phyloP scores from a whole-genome alignment of 371 early-diverging fungal species.

The Zancudomyces culisetae region DNA sequence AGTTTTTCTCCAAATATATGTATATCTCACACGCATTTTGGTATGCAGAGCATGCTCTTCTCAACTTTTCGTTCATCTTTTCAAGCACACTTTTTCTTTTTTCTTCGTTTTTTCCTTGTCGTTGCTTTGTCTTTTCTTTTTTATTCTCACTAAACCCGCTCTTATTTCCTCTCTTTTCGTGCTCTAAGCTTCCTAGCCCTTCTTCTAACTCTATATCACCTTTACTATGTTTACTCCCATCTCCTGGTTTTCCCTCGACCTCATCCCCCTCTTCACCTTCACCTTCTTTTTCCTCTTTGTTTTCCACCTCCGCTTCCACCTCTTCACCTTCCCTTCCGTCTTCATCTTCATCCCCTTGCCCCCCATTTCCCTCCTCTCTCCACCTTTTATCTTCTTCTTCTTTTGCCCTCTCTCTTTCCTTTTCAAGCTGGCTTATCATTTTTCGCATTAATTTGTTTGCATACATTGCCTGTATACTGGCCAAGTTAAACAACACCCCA shows the following conservation, averaged over 20 bases:
- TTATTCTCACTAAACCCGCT: neutral
- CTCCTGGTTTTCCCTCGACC: neutral
- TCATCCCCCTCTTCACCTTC: too few species aligned
- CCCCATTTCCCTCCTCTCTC: neutral
- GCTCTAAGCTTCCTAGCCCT: neutral
- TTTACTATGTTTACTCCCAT: too few species aligned
- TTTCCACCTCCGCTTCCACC: neutral
- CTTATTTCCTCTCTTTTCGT: neutral
- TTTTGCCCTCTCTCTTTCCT: neutral
- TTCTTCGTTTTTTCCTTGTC: too few species aligned
- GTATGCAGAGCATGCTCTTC: neutral
- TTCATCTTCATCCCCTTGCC: neutral
- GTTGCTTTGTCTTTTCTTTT: neutral
- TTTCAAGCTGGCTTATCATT: neutral
- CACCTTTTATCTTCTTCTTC: neutral
- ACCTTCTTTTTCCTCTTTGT: neutral
- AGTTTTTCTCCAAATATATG: slow-evolving; percentile 42
- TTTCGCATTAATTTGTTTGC: too few species aligned
- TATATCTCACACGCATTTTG: neutral
- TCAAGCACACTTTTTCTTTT: too few species aligned
- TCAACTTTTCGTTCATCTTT: neutral
- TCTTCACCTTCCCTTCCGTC: neutral
- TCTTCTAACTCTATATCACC: too few species aligned
- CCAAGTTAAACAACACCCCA: slow-evolving; percentile 82
- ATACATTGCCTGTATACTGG: slow-evolving; percentile 37